phyloP scores from a whole-genome alignment of 2,329 filamentous ascomycete genomes.

The Salinomyces thailandicus region DNA sequence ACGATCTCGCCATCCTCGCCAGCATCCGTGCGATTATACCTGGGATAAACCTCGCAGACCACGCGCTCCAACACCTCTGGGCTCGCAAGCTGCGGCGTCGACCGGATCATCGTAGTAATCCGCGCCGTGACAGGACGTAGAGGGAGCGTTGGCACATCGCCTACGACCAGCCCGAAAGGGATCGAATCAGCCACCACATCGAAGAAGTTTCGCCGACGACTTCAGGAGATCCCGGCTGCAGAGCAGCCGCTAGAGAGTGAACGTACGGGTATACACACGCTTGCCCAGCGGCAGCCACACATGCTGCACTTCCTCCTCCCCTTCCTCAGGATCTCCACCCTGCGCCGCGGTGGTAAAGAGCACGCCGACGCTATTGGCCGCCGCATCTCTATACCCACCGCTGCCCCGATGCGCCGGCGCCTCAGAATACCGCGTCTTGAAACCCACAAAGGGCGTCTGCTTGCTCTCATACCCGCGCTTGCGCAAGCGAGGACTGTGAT shows the following conservation, averaged over 20 bases:
- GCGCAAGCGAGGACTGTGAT: no score
- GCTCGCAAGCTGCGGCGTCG: constrained; percentile 12
- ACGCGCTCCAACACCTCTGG: constrained; percentile 16
- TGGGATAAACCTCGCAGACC: constrained; percentile 14
- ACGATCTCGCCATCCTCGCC: neutral
- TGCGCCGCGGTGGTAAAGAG: constrained; percentile 16
- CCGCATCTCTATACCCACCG: constrained; percentile 8
- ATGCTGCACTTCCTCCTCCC: constrained; percentile 15
- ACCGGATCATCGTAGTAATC: constrained; percentile 21
- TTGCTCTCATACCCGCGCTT: no score
- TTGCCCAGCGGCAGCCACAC: constrained; percentile 23
- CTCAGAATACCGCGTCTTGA: no score
- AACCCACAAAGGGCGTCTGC: no score
- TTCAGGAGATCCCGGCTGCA: neutral
- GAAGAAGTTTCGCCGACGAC: no score
- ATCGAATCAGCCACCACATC: constrained; percentile 2
- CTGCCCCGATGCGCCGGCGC: no score
- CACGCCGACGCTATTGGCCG: constrained; percentile 21
- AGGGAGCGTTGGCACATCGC: constrained; percentile 19
- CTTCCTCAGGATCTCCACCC: no score
- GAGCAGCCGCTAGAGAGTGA: neutral
- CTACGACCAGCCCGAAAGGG: no score
- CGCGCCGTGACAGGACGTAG: constrained; percentile 19
- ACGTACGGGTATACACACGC: constrained; percentile 19
- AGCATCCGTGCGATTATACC: constrained; percentile 6